These are phyloP conservation scores for Eremochloa ophiuroides DNA, from an alignment of 176 grass and related monocot species.

Conservation along the genomic window DNA sequence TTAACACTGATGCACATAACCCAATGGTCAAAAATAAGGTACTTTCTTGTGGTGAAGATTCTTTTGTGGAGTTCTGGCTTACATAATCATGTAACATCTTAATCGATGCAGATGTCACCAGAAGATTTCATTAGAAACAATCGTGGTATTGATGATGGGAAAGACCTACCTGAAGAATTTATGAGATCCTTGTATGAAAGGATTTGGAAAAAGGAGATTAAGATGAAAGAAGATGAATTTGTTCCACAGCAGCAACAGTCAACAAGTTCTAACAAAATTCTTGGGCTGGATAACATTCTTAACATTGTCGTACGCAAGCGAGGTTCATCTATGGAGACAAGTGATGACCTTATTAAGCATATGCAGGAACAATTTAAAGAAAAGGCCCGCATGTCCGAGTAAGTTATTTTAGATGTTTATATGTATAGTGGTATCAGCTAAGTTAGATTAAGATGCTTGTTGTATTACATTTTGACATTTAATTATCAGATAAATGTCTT, in stretches of 20 bases:
- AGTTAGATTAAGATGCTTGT: not conserved
- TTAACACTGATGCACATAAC: slow-evolving; percentile 97
- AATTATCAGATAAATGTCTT: slow-evolving; percentile 28
- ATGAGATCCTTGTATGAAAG: slow-evolving; percentile 97
- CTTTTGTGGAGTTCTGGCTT: slow-evolving; percentile 15
- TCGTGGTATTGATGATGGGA: slow-evolving; percentile 93
- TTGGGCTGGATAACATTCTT: slow-evolving; percentile 96
- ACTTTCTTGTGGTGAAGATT: slow-evolving; percentile 23
- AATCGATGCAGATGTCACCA: slow-evolving; percentile 82
- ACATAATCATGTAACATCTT: slow-evolving; percentile 22
- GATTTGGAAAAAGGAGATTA: slow-evolving; percentile 94
- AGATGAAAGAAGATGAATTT: slow-evolving; percentile 97
- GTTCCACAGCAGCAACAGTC: slow-evolving; percentile 83
- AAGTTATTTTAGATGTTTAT: slow-evolving; percentile 34
- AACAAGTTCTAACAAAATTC: slow-evolving; percentile 86
- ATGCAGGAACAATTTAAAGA: slow-evolving; percentile 99
- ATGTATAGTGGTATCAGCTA: slow-evolving; percentile 11
- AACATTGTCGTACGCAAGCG: slow-evolving; percentile 94
- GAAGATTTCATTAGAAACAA: slow-evolving; percentile 99
- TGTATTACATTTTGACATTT: slow-evolving; percentile 29
- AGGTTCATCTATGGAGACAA: slow-evolving; percentile 76
- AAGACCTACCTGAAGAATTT: slow-evolving; percentile 95
- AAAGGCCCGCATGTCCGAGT: slow-evolving; percentile 98
- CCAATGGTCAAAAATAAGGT: slow-evolving; percentile 99
- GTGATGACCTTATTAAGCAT: slow-evolving; percentile 95